Evolutionary conservation across 2,329 filamentous ascomycete genomes (phyloP).

Genomic region (Penicillium polonicum): DNA sequence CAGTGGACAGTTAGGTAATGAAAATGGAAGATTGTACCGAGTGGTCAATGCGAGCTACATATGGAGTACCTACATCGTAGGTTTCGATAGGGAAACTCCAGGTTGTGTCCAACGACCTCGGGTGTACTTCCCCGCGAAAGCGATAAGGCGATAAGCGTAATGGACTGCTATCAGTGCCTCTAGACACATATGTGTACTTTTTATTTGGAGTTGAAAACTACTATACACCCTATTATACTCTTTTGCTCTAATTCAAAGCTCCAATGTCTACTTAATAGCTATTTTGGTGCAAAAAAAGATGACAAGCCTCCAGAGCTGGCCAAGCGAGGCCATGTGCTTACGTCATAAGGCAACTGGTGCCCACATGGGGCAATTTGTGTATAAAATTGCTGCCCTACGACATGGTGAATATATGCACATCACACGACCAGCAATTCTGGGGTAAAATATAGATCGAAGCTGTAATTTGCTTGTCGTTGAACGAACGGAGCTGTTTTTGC

Average conservation of each 20-base stretch:
- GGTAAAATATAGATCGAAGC: background rate
- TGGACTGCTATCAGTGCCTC: background rate
- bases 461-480: background rate
- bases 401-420: background rate
- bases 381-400: background rate
- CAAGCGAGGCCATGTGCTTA: background rate
- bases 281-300: background rate
- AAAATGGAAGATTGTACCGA: background rate
- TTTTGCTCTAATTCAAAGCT: no score
- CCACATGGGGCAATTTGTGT: background rate
- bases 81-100: background rate
- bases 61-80: background rate
- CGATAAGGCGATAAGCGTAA: slow-evolving; percentile 6
- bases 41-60: background rate
- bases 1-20: slow-evolving; percentile 14
- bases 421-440: background rate
- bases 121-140: slow-evolving; percentile 1
- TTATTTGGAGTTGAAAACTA: no score
- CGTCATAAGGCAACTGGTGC: slow-evolving; percentile 2
- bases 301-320: background rate
- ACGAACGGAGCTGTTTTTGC: background rate
- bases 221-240: no score
- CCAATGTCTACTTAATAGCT: no score
- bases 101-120: background rate
- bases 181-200: no score